Evolutionary conservation across 495 filamentous ascomycete genomes (phyloP).

Genomic region (Penicillium maclennaniae): DNA sequence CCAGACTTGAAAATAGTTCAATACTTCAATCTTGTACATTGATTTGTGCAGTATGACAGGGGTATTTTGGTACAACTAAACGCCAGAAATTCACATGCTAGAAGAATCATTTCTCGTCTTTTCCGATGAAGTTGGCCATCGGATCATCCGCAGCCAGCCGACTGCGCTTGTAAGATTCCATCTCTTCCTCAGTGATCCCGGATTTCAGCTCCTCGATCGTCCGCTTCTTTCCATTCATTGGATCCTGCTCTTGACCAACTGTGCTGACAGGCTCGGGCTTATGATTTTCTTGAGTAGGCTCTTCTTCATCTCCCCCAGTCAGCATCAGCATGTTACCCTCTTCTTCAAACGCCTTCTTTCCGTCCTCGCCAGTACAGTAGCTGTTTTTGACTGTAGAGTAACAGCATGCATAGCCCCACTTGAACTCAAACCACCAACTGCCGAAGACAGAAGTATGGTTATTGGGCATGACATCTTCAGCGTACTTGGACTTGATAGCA

Average conservation of each 20-base stretch:
- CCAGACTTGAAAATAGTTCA: not conserved
- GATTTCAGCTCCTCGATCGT: slow-evolving; percentile 67
- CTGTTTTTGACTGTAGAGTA: slow-evolving; percentile 90
- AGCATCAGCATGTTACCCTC: slow-evolving; percentile 54
- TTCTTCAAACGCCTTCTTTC: slow-evolving; percentile 68
- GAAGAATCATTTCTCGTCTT: slow-evolving; percentile 35
- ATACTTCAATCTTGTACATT: not conserved
- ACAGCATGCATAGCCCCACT: slow-evolving; percentile 98
- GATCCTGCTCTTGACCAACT: slow-evolving; percentile 27
- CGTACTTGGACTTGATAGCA: slow-evolving; percentile 78
- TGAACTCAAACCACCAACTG: slow-evolving; percentile 93
- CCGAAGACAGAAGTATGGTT: slow-evolving; percentile 95
- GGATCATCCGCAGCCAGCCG: slow-evolving; percentile 69
- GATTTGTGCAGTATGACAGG: slow-evolving; percentile 11
- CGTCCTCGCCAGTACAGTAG: slow-evolving; percentile 91
- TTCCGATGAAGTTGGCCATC: slow-evolving; percentile 73
- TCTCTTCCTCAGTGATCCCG: slow-evolving; percentile 73
- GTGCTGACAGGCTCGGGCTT: slow-evolving; percentile 27
- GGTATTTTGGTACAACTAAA: slow-evolving; percentile 27
- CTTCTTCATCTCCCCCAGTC: slow-evolving; percentile 30
- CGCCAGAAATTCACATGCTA: slow-evolving; percentile 12
- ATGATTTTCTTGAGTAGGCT: slow-evolving; percentile 7
- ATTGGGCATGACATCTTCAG: slow-evolving; percentile 80
- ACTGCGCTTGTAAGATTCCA: slow-evolving; percentile 77
- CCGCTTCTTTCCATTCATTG: slow-evolving; percentile 55